Conservation (phyloP, 768 basidiomycete genomes). For the Basidioascus undulatus region DNA sequence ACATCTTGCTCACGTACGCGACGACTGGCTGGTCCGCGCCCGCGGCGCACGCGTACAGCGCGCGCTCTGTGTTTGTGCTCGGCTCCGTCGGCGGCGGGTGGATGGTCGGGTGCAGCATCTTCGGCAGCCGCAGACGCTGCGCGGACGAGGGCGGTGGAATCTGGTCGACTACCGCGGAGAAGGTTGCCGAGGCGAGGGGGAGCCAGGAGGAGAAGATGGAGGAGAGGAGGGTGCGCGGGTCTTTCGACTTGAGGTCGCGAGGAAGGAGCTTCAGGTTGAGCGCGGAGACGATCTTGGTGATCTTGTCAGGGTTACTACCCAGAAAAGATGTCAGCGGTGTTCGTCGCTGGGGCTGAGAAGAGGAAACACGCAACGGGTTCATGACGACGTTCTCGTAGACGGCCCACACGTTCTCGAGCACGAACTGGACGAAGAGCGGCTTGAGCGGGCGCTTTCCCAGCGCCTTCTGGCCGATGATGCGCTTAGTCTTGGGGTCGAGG, state of each 20-base stretch:
- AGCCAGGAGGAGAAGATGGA: conserved; percentile 90
- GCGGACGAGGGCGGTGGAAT: conserved; percentile 70
- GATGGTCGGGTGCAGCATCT: conserved; percentile 54
- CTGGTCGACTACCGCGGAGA: conserved; percentile 74
- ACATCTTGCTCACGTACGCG: conserved; percentile 97
- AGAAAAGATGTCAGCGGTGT: neutral
- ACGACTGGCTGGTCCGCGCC: conserved; percentile 34
- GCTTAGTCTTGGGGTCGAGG: conserved; percentile 84
- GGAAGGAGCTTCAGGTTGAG: conserved; percentile 61
- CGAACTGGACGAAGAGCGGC: conserved; percentile 89
- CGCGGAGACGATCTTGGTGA: conserved; percentile 60
- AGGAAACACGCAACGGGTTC: conserved; percentile 55
- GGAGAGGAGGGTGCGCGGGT: conserved; percentile 55
- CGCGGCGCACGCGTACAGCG: conserved; percentile 48
- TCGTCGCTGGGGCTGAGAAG: conserved; percentile 1
- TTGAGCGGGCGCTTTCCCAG: conserved; percentile 47
- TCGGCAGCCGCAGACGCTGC: conserved; percentile 61
- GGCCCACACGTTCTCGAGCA: conserved; percentile 90
- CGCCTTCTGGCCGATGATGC: conserved; percentile 73
- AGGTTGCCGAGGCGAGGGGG: conserved; percentile 72
- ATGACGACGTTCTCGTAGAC: conserved; percentile 74
- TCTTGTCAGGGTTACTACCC: conserved; percentile 62
- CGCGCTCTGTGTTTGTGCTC: conserved; percentile 53
- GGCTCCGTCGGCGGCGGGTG: conserved; percentile 26
- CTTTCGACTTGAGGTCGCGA: conserved; percentile 78